Base-by-base conservation (phyloP, 768 basidiomycete species). In the Panaeolus papilionaceus region DNA sequence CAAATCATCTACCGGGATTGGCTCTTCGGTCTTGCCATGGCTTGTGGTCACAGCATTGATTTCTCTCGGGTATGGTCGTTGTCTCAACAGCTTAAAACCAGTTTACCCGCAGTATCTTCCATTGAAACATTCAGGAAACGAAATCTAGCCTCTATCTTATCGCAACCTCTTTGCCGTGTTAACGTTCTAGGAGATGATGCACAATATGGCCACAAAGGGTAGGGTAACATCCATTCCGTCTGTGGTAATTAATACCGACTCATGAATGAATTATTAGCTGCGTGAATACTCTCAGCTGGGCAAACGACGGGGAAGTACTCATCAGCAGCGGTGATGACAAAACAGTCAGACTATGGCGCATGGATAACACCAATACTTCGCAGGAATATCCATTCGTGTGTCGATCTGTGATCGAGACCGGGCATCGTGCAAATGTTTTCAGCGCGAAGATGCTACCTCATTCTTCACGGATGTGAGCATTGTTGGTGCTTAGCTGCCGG, bases 361-460 rank as follows among this genome's bases (percentile, higher is more conserved):
- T 93, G 74, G 87, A 92, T 72, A 69, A 79, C 16, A 74, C 77
- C 38, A 77, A 84, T 71, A 70, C 74, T 20, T 71, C 67, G 33
- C 75, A 82, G 38, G 86, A 86, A 63, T 92, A 89, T 79, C 90
- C 86, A 33, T 94, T 88, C 77, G 77, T 79, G 47, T 93, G 86
- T 73, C 82, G 86, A 66, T 82, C 88, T 8, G 85, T 91, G n/a
- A 89, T 96, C 62, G 76, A 83, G 14, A 95, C 95, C 0, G 93
- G 93, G 3, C 95, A 97, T 76, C 84, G 79, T 58, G 88, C 85
- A 12, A 97, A 97, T 73, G 93, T 97, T 58, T 97, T 97, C 81
- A 92, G 90, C 70, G 88, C 86, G 0, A 88, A 92, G 58, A 90
- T 93, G 84, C 81, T 97, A 1, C 93, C 94, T 0, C 81, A 86